Evolutionary conservation across 106 monocot genomes (phyloP).

Genomic region (Cymbidium sinense): DNA sequence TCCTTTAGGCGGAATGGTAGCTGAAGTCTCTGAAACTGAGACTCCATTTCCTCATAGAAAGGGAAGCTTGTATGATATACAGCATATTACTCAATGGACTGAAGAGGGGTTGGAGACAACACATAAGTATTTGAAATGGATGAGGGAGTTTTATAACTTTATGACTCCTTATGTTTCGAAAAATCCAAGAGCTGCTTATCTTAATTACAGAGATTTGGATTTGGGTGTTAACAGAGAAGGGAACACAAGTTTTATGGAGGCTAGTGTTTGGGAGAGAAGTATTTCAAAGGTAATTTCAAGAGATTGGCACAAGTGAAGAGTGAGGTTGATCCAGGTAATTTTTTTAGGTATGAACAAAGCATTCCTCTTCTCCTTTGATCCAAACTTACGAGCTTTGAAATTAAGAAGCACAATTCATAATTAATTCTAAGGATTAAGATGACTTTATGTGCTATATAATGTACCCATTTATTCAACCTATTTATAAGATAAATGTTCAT

Average conservation of each 20-base stretch:
- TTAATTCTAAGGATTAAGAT: too few relatives aligned
- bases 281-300: slow-evolving; percentile 27
- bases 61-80: slow-evolving; percentile 28
- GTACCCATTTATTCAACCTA: too few relatives aligned
- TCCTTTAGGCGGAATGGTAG: slow-evolving; percentile 22
- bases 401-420: too few relatives aligned
- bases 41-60: slow-evolving; percentile 34
- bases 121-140: slow-evolving; percentile 8
- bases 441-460: too few relatives aligned
- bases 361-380: slow-evolving; percentile 21
- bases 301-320: slow-evolving; percentile 25
- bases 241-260: background rate
- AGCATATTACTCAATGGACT: slow-evolving; percentile 18
- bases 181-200: slow-evolving; percentile 14
- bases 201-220: slow-evolving; percentile 17
- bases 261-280: slow-evolving; percentile 32
- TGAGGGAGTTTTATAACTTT: background rate
- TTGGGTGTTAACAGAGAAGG: slow-evolving; percentile 11
- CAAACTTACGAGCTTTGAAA: too few relatives aligned
- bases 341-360: slow-evolving; percentile 28
- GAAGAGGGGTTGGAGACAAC: background rate
- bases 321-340: slow-evolving; percentile 19
- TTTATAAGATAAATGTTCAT: too few relatives aligned
- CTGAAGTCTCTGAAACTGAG: slow-evolving; percentile 7
- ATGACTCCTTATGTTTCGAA: slow-evolving; percentile 16